A percentile compares a stretch with the other conserved stretches of the same genome.
phyloP scores from a whole-genome alignment of 345 rosid species.

The Raphanus sativus region DNA sequence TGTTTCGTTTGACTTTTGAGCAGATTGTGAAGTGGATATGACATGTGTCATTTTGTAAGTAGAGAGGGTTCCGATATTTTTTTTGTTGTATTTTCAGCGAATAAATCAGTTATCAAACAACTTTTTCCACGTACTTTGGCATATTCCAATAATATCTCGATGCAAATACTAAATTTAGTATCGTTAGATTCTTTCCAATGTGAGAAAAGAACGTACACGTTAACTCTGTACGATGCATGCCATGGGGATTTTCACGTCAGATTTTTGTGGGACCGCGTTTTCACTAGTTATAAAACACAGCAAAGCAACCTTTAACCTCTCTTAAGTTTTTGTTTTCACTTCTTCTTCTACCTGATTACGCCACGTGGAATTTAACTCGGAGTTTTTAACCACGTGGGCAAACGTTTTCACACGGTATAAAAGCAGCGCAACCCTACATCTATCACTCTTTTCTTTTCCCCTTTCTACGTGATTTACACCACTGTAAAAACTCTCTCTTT shows the following conservation, averaged over 20 bases:
- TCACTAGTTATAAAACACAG: neutral
- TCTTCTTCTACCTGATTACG: neutral
- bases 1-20: constrained; percentile 12
- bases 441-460: neutral
- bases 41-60: constrained; percentile 21
- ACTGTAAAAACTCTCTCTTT: constrained; percentile 35
- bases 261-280: neutral
- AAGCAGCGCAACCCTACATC: neutral
- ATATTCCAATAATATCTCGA: constrained; percentile 15
- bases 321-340: neutral
- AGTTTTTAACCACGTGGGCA: constrained; percentile 10
- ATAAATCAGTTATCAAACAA: neutral
- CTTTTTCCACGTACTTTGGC: neutral
- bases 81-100: neutral
- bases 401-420: constrained; percentile 10
- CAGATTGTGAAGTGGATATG: constrained; percentile 8
- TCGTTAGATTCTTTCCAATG: neutral
- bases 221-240: neutral
- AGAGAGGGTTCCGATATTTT: constrained; percentile 14
- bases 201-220: neutral
- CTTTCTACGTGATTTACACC: constrained; percentile 17
- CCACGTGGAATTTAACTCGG: constrained; percentile 6
- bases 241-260: neutral
- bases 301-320: neutral
- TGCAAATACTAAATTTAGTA: constrained; percentile 11